Base-by-base conservation (phyloP, 225 moss, liverwort and hornwort species). In the Pseudisothecium myosuroides region DNA sequence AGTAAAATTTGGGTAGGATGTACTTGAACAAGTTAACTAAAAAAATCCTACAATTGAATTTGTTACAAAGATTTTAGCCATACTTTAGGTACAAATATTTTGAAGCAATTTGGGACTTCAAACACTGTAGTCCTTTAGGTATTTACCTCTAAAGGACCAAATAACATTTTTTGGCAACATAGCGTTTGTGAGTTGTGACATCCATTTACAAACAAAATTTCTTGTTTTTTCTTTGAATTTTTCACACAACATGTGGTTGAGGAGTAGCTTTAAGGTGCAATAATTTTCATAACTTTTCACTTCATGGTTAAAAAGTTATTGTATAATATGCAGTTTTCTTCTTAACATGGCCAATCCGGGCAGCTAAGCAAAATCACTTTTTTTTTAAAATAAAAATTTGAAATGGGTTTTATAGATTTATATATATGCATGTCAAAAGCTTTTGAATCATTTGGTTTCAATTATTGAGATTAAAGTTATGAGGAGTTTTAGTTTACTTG, bases 181-280 rank as follows among this genome's bases (percentile, higher is more conserved):
- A 68, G 1, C 6, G 5, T 37, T 37, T n/a, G n/a, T n/a, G n/a
- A n/a, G n/a, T 67, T 10, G 10, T 5, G 67, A 20, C 37, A 67
- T n/a, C 13, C 4, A n/a, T 68, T 67, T 12, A 6, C 2, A 3
- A n/a, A n/a, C 1, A 0, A 0, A 37, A 11, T 45, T 45, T 45
- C 45, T 8, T 8, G 6, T 45, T 39, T n/a, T 64, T 22, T 12
- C 9, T n/a, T 37, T n/a, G 2, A 23, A 68, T 2, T 22, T 68
- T 68, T 23, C 21, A 21, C 37, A n/a, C 1, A n/a, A 13, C 2
- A 68, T 21, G 7, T 68, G 7, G 68, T n/a, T 10, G 12, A n/a
- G 9, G 21, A 21, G 11, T 37, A 20, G 18, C 20, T 20, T n/a
- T n/a, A 12, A 68, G 4, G 12, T n/a, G 7, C n/a, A 68, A 68